phyloP scores from a whole-genome alignment of 1,284 basidiomycete genomes.

The Apiotrichum domesticum region DNA sequence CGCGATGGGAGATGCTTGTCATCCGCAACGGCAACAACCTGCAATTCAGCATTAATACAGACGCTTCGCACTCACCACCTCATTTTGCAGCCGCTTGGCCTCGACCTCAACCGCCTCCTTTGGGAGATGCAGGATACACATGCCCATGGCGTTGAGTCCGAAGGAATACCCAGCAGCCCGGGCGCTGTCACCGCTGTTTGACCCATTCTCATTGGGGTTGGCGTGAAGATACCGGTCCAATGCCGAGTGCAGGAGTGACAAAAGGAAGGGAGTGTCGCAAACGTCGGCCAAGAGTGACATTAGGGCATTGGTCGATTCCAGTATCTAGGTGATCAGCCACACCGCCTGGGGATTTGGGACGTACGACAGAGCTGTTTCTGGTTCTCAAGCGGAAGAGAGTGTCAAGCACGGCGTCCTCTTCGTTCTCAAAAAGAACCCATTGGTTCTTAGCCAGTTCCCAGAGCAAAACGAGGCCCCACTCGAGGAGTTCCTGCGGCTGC shows the following conservation, averaged over 20 bases:
- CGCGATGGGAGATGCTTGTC: conserved; percentile 22
- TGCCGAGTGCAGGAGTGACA: conserved; percentile 26
- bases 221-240: conserved; percentile 23
- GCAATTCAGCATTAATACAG: neutral
- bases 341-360: conserved; percentile 1
- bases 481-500: conserved; percentile 24
- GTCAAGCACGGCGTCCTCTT: conserved; percentile 30
- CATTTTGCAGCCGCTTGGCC: conserved; percentile 19
- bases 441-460: conserved; percentile 44
- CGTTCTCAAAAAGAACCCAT: conserved; percentile 36
- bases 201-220: conserved; percentile 1
- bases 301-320: conserved; percentile 39
- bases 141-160: conserved; percentile 35
- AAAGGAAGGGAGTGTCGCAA: conserved; percentile 35
- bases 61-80: conserved; percentile 28
- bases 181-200: conserved; percentile 3
- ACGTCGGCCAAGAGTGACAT: conserved; percentile 33
- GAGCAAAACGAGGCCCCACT: conserved; percentile 33
- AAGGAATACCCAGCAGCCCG: conserved; percentile 30
- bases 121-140: conserved; percentile 36
- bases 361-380: conserved; percentile 23
- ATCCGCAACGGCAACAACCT: conserved; percentile 16
- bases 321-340: conserved; percentile 19
- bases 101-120: conserved; percentile 32
- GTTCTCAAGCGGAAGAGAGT: conserved; percentile 32